A percentile compares a stretch with the other conserved stretches of the same genome.
phyloP scores from a whole-genome alignment of 139 green algal genomes.

The Cymbomonas tetramitiformis region DNA sequence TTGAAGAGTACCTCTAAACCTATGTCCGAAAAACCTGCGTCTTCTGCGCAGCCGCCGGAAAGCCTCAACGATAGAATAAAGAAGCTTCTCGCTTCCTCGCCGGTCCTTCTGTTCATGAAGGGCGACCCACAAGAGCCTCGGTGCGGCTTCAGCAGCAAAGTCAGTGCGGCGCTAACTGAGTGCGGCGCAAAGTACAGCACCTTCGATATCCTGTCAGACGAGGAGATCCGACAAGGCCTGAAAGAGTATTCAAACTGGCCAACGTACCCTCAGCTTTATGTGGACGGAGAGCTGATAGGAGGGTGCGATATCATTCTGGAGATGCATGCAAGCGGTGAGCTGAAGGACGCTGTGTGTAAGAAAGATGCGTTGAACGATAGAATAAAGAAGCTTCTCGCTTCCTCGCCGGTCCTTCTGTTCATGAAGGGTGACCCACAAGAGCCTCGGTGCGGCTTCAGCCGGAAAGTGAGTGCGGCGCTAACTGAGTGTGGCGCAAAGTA shows the following conservation, averaged over 20 bases:
- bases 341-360: slow-evolving; percentile 20
- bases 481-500: slow-evolving; percentile 33
- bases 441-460: slow-evolving; percentile 74
- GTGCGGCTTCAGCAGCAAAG: slow-evolving; percentile 67
- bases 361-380: slow-evolving; percentile 19
- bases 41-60: background rate
- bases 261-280: slow-evolving; percentile 32
- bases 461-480: slow-evolving; percentile 53
- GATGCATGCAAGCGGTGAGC: slow-evolving; percentile 32
- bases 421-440: slow-evolving; percentile 62
- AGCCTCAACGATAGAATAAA: slow-evolving; percentile 3
- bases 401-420: slow-evolving; percentile 54
- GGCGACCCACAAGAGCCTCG: slow-evolving; percentile 46
- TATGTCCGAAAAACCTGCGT: too few species aligned
- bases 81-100: background rate
- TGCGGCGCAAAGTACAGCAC: slow-evolving; percentile 4
- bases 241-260: slow-evolving; percentile 26
- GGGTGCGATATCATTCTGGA: slow-evolving; percentile 73
- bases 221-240: slow-evolving; percentile 24
- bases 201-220: slow-evolving; percentile 27
- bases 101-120: slow-evolving; percentile 51
- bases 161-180: slow-evolving; percentile 31
- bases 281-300: slow-evolving; percentile 50
- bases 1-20: too few species aligned
- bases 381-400: slow-evolving; percentile 42